Percentiles rank a stretch among this genome's conserved stretches.
Conservation (phyloP, 2,329 filamentous ascomycete genomes). For the Exophiala oligosperma region DNA sequence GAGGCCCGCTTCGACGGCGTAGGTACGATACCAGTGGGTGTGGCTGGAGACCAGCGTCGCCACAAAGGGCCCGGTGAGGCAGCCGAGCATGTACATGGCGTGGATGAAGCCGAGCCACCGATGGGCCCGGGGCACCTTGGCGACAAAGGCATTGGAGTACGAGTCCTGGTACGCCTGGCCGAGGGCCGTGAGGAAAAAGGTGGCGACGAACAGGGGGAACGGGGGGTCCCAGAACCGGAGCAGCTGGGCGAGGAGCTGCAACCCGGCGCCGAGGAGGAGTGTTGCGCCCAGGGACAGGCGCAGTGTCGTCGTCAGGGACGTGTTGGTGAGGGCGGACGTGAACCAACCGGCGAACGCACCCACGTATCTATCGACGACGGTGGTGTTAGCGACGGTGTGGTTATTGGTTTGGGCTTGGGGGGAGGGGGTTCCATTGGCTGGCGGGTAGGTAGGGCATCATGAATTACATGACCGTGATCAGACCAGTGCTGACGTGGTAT, state of each 20-base stretch:
- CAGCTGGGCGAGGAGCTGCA: constrained; percentile 49
- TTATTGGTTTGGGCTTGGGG: neutral
- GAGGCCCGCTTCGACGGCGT: constrained; percentile 63
- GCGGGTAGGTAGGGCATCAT: too few relatives aligned
- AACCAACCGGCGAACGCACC: constrained; percentile 63
- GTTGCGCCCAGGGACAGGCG: constrained; percentile 53
- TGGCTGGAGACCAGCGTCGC: constrained; percentile 64
- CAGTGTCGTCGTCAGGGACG: constrained; percentile 53
- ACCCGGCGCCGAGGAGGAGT: constrained; percentile 54
- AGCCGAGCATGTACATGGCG: constrained; percentile 73
- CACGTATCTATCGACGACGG: constrained; percentile 45
- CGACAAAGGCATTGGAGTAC: constrained; percentile 35
- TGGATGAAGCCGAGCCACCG: constrained; percentile 69
- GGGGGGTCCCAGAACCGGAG: constrained; percentile 40
- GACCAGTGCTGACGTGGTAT: constrained; percentile 55
- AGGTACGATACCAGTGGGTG: constrained; percentile 66
- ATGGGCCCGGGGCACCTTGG: constrained; percentile 59
- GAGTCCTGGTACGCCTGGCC: constrained; percentile 39
- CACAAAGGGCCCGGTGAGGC: constrained; percentile 67
- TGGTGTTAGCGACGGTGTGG: constrained; percentile 1
- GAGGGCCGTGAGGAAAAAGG: constrained; percentile 38
- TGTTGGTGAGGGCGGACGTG: constrained; percentile 58
- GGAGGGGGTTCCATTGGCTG: too few relatives aligned
- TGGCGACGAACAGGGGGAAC: constrained; percentile 32
- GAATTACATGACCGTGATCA: constrained; percentile 51